Percentiles rank a stretch among this genome's conserved stretches.
Conservation (phyloP, 78 protist species). For the Polysphondylium violaceum region DNA sequence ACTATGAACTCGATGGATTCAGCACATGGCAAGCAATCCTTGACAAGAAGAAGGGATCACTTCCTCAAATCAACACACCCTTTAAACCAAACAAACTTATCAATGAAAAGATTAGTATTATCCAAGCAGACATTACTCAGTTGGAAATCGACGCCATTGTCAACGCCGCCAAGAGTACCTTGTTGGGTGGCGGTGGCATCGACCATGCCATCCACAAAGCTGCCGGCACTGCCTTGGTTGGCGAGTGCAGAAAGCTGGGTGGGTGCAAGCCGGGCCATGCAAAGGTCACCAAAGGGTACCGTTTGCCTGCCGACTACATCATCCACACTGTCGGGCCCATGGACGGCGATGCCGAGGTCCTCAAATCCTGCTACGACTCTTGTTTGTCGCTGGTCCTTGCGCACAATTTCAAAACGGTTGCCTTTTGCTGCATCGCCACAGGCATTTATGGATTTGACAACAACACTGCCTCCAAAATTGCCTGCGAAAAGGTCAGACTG, state of each 20-base stretch:
- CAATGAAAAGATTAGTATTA: constrained; percentile 45
- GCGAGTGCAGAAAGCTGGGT: constrained; percentile 67
- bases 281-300: constrained; percentile 80
- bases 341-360: constrained; percentile 19
- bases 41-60: constrained; percentile 16
- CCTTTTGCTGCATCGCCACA: constrained; percentile 88
- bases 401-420: constrained; percentile 45
- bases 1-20: neutral
- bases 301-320: constrained; percentile 80
- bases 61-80: neutral
- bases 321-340: constrained; percentile 93
- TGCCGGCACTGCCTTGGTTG: constrained; percentile 77
- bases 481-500: constrained; percentile 30
- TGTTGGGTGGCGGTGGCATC: constrained; percentile 84
- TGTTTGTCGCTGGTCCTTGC: constrained; percentile 27
- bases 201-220: constrained; percentile 89
- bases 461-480: constrained; percentile 75
- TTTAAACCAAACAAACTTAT: constrained; percentile 10
- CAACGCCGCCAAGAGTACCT: constrained; percentile 74
- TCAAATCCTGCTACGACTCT: constrained; percentile 76
- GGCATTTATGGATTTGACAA: constrained; percentile 89
- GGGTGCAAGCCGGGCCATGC: constrained; percentile 79
- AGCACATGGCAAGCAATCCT: constrained; percentile 54
- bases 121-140: constrained; percentile 69
- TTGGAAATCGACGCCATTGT: constrained; percentile 82